Percentiles rank a stretch among this genome's conserved stretches.
Conservation (phyloP, 345 rosid genomes). For the Eucalyptus cloeziana region DNA sequence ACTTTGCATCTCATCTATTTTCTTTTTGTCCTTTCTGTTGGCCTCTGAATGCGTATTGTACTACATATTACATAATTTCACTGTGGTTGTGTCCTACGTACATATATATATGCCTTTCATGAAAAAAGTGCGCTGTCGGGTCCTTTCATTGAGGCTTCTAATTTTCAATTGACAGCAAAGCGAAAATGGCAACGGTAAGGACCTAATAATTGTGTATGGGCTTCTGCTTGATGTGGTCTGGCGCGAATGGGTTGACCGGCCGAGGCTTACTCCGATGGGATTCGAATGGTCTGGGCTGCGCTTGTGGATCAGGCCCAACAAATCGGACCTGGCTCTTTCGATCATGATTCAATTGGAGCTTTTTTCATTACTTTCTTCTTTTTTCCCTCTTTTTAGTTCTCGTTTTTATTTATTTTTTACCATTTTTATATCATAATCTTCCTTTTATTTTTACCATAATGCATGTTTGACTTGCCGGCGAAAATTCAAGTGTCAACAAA, state of each 20-base stretch:
- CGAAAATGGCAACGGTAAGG: too few species aligned
- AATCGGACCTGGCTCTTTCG: not conserved
- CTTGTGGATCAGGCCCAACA: not conserved
- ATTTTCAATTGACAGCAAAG: too few species aligned
- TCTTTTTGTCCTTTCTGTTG: not conserved
- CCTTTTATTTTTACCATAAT: not conserved
- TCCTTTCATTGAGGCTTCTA: too few species aligned
- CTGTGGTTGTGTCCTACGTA: not conserved
- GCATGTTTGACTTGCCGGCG: not conserved
- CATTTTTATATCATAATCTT: too few species aligned
- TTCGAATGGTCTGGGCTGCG: not conserved
- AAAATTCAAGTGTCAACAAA: not conserved
- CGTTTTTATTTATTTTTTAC: too few species aligned
- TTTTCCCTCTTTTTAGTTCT: too few species aligned
- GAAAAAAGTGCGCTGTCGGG: not conserved
- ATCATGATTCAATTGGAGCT: not conserved
- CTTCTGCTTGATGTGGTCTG: not conserved
- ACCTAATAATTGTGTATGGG: too few species aligned
- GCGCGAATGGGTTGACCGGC: not conserved
- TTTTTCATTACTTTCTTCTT: too few species aligned
- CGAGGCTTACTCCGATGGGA: accelerated
- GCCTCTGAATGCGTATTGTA: not conserved
- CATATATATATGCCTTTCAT: not conserved
- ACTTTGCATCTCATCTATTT: not conserved
- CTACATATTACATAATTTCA: not conserved